Base-by-base conservation (phyloP, 2,329 filamentous ascomycete species). In the Stemphylium lycopersici region DNA sequence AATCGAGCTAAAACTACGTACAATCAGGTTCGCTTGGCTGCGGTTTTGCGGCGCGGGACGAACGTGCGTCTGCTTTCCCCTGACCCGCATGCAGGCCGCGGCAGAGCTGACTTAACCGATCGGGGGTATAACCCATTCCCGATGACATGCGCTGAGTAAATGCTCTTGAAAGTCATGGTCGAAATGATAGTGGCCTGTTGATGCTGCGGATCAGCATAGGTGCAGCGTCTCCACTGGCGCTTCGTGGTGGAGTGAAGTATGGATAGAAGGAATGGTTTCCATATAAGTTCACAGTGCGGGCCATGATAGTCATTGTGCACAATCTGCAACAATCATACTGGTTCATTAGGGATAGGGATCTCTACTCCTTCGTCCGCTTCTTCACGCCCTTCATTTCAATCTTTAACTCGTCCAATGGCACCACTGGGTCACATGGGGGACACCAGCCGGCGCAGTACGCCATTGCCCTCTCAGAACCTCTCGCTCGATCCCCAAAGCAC, bases 61-160 rank as follows among this genome's bases (percentile, higher is more conserved):
- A 37, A 44, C 33, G 33, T 22, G 42, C 15, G 12, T 40, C 31
- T 12, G 12, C 34, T 32, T 51, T 34, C 41, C 48, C 39, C n/a
- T 36, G 39, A 31, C 10, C 33, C 13, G 34, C 18, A 33, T 42
- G 18, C 40, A 43, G 39, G 15, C 38, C 33, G 15, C 40, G 24
- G 44, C 40, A 43, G 46, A 43, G 46, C 51, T 49, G 45, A 49
- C 51, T 44, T 33, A 32, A 34, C 13, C 34, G 15, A 16, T 22
- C 29, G 32, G 32, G 12, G 33, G 6, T 50, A 50, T 34, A 41
- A 40, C 39, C 22, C 37, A 37, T 50, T 31, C n/a, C 11, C 26
- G 16, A 50, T 37, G 32, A 50, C 26, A 29, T 40, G 13, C 26
- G 34, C 40, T 50, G 43, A 43, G 45, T 24, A 41, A 12, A 43